Conservation (phyloP, 2,329 filamentous ascomycete genomes). For the Pezizomycotina sp. region DNA sequence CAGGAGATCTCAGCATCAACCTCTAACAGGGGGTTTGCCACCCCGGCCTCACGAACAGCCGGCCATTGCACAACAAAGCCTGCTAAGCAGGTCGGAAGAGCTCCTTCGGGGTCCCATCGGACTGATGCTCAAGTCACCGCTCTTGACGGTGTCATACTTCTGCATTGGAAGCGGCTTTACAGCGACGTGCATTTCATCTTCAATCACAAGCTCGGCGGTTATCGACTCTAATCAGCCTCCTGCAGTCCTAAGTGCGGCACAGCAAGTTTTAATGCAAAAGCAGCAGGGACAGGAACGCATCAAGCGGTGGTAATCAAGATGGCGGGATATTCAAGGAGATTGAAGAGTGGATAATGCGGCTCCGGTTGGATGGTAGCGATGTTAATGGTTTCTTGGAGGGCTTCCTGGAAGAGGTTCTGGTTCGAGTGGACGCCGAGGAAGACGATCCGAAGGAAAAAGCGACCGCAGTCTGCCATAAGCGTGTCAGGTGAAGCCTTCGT, state of each 20-base stretch:
- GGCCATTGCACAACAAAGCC: slow-evolving; percentile 16
- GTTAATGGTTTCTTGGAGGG: slow-evolving; percentile 82
- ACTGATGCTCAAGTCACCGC: slow-evolving; percentile 68
- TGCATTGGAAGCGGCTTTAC: slow-evolving; percentile 76
- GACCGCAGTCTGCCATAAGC: slow-evolving; percentile 7
- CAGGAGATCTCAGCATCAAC: slow-evolving; percentile 15
- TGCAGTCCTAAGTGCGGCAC: slow-evolving; percentile 23
- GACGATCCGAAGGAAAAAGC: slow-evolving; percentile 31
- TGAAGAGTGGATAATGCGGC: slow-evolving; percentile 65
- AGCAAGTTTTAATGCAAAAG: slow-evolving; percentile 42
- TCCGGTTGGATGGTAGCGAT: slow-evolving; percentile 81
- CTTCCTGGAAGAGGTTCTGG: slow-evolving; percentile 80
- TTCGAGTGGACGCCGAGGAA: slow-evolving; percentile 75
- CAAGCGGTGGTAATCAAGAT: slow-evolving; percentile 66
- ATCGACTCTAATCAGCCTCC: slow-evolving; percentile 17
- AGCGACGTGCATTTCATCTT: slow-evolving; percentile 50
- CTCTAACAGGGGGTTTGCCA: slow-evolving; percentile 12
- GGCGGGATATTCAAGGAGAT: slow-evolving; percentile 75
- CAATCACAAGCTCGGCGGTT: slow-evolving; percentile 29
- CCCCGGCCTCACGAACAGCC: slow-evolving; percentile 13
- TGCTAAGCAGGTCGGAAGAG: slow-evolving; percentile 6
- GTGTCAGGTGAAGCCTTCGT: slow-evolving; percentile 6
- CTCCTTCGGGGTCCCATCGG: slow-evolving; percentile 5
- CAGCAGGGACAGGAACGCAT: slow-evolving; percentile 73
- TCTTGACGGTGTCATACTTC: slow-evolving; percentile 78